These are phyloP conservation scores for Fraxinus velutina DNA, from an alignment of 305 asterid species.

Conservation along the genomic window DNA sequence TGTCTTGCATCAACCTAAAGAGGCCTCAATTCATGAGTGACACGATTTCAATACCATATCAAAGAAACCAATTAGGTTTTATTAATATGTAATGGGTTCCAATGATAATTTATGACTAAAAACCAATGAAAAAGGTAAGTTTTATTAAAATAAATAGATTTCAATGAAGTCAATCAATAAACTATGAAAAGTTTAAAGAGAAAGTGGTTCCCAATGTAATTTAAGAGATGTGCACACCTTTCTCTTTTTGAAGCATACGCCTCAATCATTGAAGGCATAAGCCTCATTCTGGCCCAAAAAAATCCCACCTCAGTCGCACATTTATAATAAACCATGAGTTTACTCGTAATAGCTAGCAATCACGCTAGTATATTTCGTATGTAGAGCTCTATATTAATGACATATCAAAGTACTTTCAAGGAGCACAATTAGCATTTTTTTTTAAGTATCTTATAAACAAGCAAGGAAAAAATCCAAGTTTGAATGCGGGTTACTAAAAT, in stretches of 20 bases:
- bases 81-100: not conserved
- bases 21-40: not conserved
- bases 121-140: not conserved
- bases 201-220: not conserved
- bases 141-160: not conserved
- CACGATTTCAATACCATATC: not conserved
- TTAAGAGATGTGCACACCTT: not conserved
- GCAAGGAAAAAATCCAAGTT: not conserved
- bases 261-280: not conserved
- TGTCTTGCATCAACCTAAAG: not conserved
- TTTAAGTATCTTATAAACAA: not conserved
- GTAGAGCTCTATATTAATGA: not conserved
- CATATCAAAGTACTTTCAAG: not conserved
- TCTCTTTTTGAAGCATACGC: not conserved
- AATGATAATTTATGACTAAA: not conserved
- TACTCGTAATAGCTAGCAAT: not conserved
- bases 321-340: not conserved
- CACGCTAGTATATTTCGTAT: not conserved
- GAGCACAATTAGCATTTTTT: not conserved
- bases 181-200: not conserved
- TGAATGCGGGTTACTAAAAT: not conserved
- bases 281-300: not conserved
- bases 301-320: not conserved
- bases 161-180: not conserved
- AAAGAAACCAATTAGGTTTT: not conserved